Base-by-base conservation (phyloP, 495 filamentous ascomycete species). In the Chaetomium tenue region DNA sequence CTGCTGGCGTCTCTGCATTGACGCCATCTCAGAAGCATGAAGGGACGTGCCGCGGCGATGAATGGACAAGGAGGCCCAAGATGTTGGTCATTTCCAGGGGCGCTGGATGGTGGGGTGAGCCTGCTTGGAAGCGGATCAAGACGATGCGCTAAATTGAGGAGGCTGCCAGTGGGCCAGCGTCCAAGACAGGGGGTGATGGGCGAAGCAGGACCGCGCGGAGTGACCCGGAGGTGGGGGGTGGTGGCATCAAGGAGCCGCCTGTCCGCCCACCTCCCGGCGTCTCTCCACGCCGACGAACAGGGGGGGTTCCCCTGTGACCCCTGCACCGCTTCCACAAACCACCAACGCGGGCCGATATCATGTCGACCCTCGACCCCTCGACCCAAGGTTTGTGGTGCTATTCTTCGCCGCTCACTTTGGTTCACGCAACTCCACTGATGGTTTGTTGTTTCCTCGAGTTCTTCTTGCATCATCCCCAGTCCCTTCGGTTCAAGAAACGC, bases 201-300 rank as follows among this genome's bases (percentile, higher is more conserved):
- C 16, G 22, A n/a, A 20, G 57, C 13, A 23, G 57, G 48, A 52
- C 48, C 48, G 48, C 46, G 42, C 40, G 23, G 57, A 39, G 57
- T 13, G 40, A 22, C 23, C 5, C 9, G 8, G 48, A 26, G 23
- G 48, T 23, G 33, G 58, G 58, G 37, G 22, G 42, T 50, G 58
- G 25, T 48, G 26, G 58, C 4, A 47, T 60, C 46, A 60, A 51
- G 59, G 59, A 61, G 59, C 59, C 59, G 59, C 59, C 28, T 61
- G 59, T 58, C 46, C 30, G 47, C 47, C 59, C 46, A 61, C 58
- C 47, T 51, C 59, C 46, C 46, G 30, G 33, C 9, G 30, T 33
- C 18, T 20, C 25, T 33, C 11, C 12, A 23, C 20, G 39, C 7
- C 30, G 16, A 42, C 3, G 33, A 25, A 30, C 40, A 26, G 28